Evolutionary conservation across 2,329 filamentous ascomycete species (phyloP), one percentile per base, ranked within the genome.

Genomic region (Cladorrhinum sp.): DNA sequence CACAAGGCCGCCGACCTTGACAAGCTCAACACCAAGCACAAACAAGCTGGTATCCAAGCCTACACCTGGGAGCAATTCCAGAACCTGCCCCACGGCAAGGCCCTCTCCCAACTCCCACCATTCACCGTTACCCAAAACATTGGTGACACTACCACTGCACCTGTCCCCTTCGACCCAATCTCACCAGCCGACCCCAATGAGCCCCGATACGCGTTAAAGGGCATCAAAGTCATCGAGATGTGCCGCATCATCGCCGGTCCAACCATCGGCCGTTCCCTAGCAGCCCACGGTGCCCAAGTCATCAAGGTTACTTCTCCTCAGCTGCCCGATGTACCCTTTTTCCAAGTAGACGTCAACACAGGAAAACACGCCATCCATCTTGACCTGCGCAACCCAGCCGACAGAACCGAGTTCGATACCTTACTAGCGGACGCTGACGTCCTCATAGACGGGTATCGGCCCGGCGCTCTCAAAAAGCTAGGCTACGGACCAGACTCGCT

Each of bases 191-290:
- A 45, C 23, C 32, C 12, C 49, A 10, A n/a, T 18, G 36, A 70
- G 50, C 71, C 70, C 48, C 73, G 18, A 16, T 29, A 73, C 10
- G 73, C 76, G 66, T 67, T 85, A 76, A 61, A 79, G 69, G 89
- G 89, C 0, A 79, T 92, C 71, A 88, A 87, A 65, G 88, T 92
- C 5, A 79, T 92, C 4, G 90, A 93, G 69, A 76, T 92, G 27
- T 90, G 88, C 69, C 85, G 89, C 45, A 86, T 92, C 68, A 91
- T 92, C 64, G 89, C 89, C 2, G 89, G 88, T 0, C 89, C 89
- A n/a, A 84, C 86, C 3, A 86, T 92, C 65, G 85, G 85, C 2
- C 83, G 88, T 27, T 86, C 86, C 1, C 79, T 92, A 0, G 88
- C 86, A n/a, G 89, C 90, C 63, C 88, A 91, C 69, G 90, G 90